phyloP scores from a whole-genome alignment of 2,329 filamentous ascomycete species.

The Aspergillus novoparasiticus region DNA sequence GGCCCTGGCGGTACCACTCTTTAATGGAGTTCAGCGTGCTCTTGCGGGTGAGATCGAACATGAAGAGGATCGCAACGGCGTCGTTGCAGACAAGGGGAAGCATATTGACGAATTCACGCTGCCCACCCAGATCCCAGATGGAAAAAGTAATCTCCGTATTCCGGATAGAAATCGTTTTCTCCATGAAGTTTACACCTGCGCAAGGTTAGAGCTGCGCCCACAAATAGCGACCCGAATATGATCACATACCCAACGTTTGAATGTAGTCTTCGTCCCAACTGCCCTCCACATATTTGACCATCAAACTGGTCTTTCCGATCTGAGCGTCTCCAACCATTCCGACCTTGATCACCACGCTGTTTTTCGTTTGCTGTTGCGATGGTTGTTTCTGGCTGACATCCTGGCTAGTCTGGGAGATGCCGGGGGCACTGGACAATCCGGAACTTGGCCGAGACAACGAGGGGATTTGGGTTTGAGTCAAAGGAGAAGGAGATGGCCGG shows the following conservation, averaged over 20 bases:
- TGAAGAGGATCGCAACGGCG: slow-evolving; percentile 96
- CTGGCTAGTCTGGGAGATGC: slow-evolving; percentile 52
- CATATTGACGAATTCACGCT: slow-evolving; percentile 99
- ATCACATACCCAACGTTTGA: slow-evolving; percentile 74
- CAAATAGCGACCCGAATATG: not conserved
- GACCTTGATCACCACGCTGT: slow-evolving; percentile 94
- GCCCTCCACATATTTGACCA: slow-evolving; percentile 99
- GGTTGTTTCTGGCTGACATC: slow-evolving; percentile 51
- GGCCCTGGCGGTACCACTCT: slow-evolving; percentile 97
- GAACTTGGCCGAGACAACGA: slow-evolving; percentile 52
- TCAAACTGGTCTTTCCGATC: slow-evolving; percentile 97
- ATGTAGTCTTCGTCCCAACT: slow-evolving; percentile 99
- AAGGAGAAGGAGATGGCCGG: slow-evolving; percentile 44
- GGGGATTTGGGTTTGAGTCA: slow-evolving; percentile 42
- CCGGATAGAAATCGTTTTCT: slow-evolving; percentile 98
- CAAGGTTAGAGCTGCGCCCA: slow-evolving; percentile 5
- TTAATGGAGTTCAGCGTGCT: slow-evolving; percentile 99
- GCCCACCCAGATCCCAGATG: slow-evolving; percentile 97
- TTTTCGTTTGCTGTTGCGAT: slow-evolving; percentile 47
- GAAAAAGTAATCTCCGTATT: slow-evolving; percentile 99
- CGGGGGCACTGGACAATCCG: slow-evolving; percentile 48
- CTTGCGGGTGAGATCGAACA: slow-evolving; percentile 98
- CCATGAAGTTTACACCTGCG: slow-evolving; percentile 96
- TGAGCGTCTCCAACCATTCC: slow-evolving; percentile 99
- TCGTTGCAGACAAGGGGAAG: slow-evolving; percentile 98